Evolutionary conservation across 345 rosid species (phyloP), one percentile per base, ranked within the genome.

Genomic region (Gossypium thurberi): DNA sequence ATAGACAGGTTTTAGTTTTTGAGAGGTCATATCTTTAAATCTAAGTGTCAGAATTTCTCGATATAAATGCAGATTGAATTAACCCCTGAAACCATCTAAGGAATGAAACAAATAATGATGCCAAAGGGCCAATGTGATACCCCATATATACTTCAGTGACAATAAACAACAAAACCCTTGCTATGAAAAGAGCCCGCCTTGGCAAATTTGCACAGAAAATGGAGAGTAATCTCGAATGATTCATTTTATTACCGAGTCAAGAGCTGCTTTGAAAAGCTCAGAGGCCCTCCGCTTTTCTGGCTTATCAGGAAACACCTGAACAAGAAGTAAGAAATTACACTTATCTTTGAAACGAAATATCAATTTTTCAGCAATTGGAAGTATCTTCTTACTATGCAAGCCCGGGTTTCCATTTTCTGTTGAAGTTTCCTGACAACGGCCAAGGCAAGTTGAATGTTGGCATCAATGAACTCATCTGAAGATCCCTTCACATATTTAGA

Each of bases 391-490:
- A 94, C 97, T 66, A 94, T 83, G 88, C 97, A 84, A 80, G 91
- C 97, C 80, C 88, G 83, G 68, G 90, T 89, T 71, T 89, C 89
- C 64, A 65, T 84, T 81, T 77, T 91, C 76, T 84, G 88, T 84
- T 84, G 88, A 75, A 94, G 93, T 80, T 91, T 91, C 83, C 86
- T 86, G 59, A 91, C 75, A 57, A 94, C 85, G 61, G 93, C 80
- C 86, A 94, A 84, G 20, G 87, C 92, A 57, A 94, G 81, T 80
- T 94, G 98, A 80, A 94, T 85, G 78, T 91, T 94, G 84, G 98
- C 97, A 72, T 91, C 97, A 72, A 84, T 94, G 83, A 88, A 94
- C 21, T 94, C 98, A 79, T 91, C 97, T 82, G 98, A 94, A 78
- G 97, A 91, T 76, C 97, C 98, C 97, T 91, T 84, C 82, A 86